Evolutionary conservation across 768 basidiomycete genomes (phyloP).

Genomic region (Mycena olivaceomarginata): DNA sequence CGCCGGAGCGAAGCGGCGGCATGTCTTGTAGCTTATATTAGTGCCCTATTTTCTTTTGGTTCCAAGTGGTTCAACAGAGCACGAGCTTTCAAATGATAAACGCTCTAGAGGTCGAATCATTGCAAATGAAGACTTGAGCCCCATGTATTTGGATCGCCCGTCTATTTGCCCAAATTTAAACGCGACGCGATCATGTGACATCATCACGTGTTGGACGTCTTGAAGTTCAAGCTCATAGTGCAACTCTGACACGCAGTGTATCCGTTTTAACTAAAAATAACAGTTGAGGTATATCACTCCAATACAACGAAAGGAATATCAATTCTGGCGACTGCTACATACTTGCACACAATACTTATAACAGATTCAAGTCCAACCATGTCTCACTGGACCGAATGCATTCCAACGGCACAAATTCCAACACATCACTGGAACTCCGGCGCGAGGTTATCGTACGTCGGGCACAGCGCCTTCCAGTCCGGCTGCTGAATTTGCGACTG

Average conservation of each 20-base stretch:
- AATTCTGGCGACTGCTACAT: not conserved
- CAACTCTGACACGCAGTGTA: too few species aligned
- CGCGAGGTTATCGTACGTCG: constrained; percentile 49
- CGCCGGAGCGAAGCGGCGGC: too few species aligned
- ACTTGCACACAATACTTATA: not conserved
- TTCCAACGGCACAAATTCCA: not conserved
- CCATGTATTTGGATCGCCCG: too few species aligned
- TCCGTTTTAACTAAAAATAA: too few species aligned
- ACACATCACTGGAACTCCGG: constrained; percentile 52
- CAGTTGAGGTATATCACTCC: not conserved
- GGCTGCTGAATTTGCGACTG: constrained; percentile 56
- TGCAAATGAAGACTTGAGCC: too few species aligned
- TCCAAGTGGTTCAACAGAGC: not conserved
- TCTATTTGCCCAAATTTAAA: too few species aligned
- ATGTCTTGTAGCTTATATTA: not conserved
- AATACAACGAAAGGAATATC: not conserved
- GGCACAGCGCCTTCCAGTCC: constrained; percentile 56
- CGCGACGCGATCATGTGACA: too few species aligned
- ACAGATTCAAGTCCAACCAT: not conserved
- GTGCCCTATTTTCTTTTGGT: not conserved
- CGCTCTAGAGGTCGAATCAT: too few species aligned
- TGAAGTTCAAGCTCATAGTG: too few species aligned
- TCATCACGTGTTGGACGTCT: too few species aligned
- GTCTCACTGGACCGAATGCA: not conserved
- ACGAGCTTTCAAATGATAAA: too few species aligned